Base-by-base conservation (phyloP, 1,139 yeast genomes). In the Wickerhamomyces sp. region DNA sequence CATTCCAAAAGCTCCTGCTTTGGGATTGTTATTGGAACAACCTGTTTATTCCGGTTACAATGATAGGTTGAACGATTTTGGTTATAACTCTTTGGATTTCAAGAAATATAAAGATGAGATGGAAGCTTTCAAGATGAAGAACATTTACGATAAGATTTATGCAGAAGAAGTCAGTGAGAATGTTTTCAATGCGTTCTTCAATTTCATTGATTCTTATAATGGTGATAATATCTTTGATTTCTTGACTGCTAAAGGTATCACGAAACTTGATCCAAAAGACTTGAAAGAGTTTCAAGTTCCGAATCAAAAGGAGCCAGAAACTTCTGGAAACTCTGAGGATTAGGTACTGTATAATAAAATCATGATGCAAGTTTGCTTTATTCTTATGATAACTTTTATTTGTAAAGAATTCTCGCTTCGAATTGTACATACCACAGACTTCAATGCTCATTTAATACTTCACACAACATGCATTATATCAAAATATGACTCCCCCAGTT, bases 1-100 rank as follows among this genome's bases (percentile, higher is more conserved):
- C 55, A 85, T 91, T 45, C 99, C 99, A 35, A 93, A 91, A 61
- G 98, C 97, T 0, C 99, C 99, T 6, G 95, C 97, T 24, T 68
- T 91, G 44, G 99, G 99, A 0, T 68, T 91, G 40, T 64, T 93
- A 35, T 70, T 91, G 40, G 98, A 93, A 54, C 78, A 83, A 39
- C 98, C 98, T 0, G 95, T 89, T 11, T 91, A 86, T 58, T 94
- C 84, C 37, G 82, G 86, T 7, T 87, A 84, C 59, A 91, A 91
- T 59, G 67, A 70, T 17, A 75, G 77, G 51, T 68, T 91, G 46
- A 71, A 72, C 39, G 78, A 78, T 42, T 75, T 81, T 52, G 96
- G 95, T n/a, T 85, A 86, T 54, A 83, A 82, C 28, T 75, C 74
- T 13, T 70, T 91, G 36, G 79, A 76, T 31, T 91, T 89, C 53